phyloP scores from a whole-genome alignment of 164 flowering plant species.

The Stephania cephalantha region DNA sequence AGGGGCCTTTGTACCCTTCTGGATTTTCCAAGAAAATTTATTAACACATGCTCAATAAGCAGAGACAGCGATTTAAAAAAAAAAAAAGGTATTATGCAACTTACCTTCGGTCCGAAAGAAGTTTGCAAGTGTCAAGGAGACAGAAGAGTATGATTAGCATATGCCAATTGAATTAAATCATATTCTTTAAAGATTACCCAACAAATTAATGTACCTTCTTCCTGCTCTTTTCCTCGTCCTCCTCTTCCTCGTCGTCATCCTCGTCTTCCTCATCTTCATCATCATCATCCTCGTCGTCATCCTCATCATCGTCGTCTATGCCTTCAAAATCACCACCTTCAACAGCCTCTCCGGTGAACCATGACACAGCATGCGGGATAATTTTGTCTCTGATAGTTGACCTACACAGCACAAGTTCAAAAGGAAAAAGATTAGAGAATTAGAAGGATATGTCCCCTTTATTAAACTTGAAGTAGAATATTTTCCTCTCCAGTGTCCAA shows the following conservation, averaged over 20 bases:
- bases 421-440: not conserved
- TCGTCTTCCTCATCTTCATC: constrained; percentile 57
- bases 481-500: not conserved
- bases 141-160: not conserved
- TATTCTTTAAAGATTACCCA: too few species aligned
- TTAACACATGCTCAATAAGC: not conserved
- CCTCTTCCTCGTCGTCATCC: constrained; percentile 35
- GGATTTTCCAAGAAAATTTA: constrained; percentile 12
- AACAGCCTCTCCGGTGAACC: constrained; percentile 84
- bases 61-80: too few species aligned
- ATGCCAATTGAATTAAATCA: not conserved
- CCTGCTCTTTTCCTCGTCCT: constrained; percentile 21
- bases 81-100: not conserved
- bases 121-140: not conserved
- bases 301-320: constrained; percentile 47
- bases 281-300: constrained; percentile 54
- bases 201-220: constrained; percentile 34
- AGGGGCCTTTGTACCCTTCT: constrained; percentile 32
- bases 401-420: constrained; percentile 24
- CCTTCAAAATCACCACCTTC: constrained; percentile 49
- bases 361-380: constrained; percentile 83
- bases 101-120: not conserved
- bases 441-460: not conserved
- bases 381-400: constrained; percentile 79
- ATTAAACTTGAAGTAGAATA: not conserved